phyloP scores from a whole-genome alignment of 140 eudicot species.

The Erigeron philadelphicus region DNA sequence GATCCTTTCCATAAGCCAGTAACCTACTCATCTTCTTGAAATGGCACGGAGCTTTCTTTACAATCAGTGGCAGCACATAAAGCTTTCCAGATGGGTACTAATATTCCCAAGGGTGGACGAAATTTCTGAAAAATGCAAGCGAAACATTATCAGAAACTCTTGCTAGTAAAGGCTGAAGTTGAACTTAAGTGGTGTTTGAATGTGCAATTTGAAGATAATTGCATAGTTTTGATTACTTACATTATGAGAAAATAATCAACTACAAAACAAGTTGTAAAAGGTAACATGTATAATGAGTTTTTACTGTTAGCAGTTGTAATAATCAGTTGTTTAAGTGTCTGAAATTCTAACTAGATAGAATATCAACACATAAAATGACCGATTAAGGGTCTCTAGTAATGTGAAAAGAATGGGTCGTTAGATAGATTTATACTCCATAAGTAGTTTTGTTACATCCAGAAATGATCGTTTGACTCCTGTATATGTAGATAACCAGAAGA shows the following conservation, averaged over 20 bases:
- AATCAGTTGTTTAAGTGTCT: too few species aligned
- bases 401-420: too few species aligned
- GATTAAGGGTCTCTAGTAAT: too few species aligned
- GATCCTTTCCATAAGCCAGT: not conserved
- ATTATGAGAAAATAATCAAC: too few species aligned
- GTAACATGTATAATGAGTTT: too few species aligned
- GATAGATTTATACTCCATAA: too few species aligned
- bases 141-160: conserved; percentile 16
- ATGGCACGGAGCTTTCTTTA: conserved; percentile 25
- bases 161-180: not conserved
- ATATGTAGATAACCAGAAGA: not conserved
- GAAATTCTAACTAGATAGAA: too few species aligned
- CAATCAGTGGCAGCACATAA: conserved; percentile 53
- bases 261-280: too few species aligned
- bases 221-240: too few species aligned
- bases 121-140: conserved; percentile 43
- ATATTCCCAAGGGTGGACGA: conserved; percentile 60
- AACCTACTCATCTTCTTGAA: conserved; percentile 30
- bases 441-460: not conserved
- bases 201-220: not conserved
- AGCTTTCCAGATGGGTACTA: conserved; percentile 87
- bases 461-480: not conserved
- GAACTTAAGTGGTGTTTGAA: not conserved
- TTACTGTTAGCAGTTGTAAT: too few species aligned
- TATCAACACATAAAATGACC: too few species aligned